Conservation (phyloP, 202 grass and related monocot species). For the Tripidium arundinaceum region DNA sequence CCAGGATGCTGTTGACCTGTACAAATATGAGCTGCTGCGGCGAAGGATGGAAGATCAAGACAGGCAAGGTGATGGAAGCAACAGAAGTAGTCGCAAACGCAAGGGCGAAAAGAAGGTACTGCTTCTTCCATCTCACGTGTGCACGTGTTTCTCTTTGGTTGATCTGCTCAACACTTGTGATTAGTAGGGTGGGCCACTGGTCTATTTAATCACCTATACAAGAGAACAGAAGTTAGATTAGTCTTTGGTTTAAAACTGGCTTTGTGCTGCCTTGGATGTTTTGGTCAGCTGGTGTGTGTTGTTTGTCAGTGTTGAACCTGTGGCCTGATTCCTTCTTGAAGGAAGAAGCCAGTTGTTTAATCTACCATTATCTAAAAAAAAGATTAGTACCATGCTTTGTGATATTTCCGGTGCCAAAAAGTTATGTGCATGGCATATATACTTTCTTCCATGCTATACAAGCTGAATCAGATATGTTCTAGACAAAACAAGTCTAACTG, state of each 20-base stretch:
- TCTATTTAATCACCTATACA: too few species aligned
- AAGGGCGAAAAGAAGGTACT: conserved; percentile 17
- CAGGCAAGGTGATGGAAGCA: not conserved
- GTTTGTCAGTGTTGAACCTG: too few species aligned
- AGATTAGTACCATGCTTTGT: not conserved
- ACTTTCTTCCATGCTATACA: not conserved
- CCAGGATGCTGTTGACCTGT: too few species aligned
- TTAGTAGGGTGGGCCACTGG: too few species aligned
- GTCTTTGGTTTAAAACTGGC: too few species aligned
- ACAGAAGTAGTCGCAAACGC: not conserved
- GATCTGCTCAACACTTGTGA: not conserved
- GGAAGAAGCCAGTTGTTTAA: too few species aligned
- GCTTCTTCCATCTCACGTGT: not conserved
- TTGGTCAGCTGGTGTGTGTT: too few species aligned
- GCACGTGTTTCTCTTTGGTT: not conserved
- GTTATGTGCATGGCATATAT: not conserved
- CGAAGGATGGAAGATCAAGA: too few species aligned
- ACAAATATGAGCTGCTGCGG: too few species aligned
- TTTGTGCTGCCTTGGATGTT: too few species aligned
- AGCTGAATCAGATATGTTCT: not conserved
- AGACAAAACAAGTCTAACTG: not conserved
- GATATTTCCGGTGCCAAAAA: not conserved
- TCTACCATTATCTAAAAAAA: too few species aligned
- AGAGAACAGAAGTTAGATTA: not conserved
- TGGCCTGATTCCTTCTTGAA: too few species aligned